Conservation (phyloP, 2,329 filamentous ascomycete species). For the Aotearoamyces nothofagi region DNA sequence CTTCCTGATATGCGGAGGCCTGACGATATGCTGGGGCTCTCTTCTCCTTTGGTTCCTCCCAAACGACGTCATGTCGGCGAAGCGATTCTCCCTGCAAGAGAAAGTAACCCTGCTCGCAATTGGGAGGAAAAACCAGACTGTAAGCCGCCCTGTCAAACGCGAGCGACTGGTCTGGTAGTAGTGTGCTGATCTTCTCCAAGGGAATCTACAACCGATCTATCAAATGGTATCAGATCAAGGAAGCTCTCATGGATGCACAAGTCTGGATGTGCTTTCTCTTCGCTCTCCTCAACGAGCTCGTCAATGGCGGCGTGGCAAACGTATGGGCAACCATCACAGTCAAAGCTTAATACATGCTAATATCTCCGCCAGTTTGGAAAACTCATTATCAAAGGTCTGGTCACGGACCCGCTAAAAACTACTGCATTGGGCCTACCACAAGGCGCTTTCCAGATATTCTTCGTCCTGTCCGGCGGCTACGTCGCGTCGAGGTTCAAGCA, state of each 20-base stretch:
- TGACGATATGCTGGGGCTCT: constrained; percentile 26
- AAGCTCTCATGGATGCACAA: constrained; percentile 28
- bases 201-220: constrained; percentile 31
- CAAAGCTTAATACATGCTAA: background rate
- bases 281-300: constrained; percentile 33
- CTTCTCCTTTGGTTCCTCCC: constrained; percentile 26
- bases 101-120: constrained; percentile 26
- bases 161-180: too few species aligned
- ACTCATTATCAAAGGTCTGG: constrained; percentile 35
- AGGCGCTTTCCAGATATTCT: constrained; percentile 37
- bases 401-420: constrained; percentile 26
- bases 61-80: constrained; percentile 25
- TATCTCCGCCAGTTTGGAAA: constrained; percentile 28
- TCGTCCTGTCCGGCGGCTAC: constrained; percentile 34
- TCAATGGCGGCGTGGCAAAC: constrained; percentile 37
- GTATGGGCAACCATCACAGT: too few species aligned
- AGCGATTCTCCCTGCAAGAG: constrained; percentile 26
- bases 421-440: constrained; percentile 37
- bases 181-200: background rate
- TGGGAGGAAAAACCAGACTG: constrained; percentile 21
- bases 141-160: constrained; percentile 3
- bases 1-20: constrained; percentile 27
- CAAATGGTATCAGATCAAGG: constrained; percentile 30
- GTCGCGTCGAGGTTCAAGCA: constrained; percentile 34
- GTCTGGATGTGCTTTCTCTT: constrained; percentile 29